phyloP scores from a whole-genome alignment of 306 rosid genomes.

The Glycine soja region DNA sequence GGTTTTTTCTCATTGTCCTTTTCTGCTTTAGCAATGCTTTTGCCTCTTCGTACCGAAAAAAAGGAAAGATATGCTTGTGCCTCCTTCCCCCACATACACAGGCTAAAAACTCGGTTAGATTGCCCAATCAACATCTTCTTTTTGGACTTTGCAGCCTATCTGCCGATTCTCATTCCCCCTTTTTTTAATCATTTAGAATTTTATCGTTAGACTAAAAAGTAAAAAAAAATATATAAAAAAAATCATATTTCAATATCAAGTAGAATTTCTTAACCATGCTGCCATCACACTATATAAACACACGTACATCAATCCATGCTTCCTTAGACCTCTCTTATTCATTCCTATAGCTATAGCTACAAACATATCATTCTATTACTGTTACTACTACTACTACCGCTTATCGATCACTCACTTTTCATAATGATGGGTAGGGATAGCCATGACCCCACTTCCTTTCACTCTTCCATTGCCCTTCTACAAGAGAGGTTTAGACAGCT shows the following conservation, averaged over 20 bases:
- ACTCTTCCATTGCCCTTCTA: slow-evolving; percentile 81
- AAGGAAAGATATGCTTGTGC: slow-evolving; percentile 46
- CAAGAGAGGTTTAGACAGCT: slow-evolving; percentile 90
- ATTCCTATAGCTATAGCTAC: neutral
- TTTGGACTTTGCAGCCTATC: slow-evolving; percentile 69
- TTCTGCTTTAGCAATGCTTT: slow-evolving; percentile 60
- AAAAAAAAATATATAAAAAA: neutral
- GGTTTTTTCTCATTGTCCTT: slow-evolving; percentile 59
- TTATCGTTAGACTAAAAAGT: slow-evolving; percentile 47
- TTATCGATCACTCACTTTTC: neutral
- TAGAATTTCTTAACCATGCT: slow-evolving; percentile 46
- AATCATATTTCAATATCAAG: slow-evolving; percentile 2
- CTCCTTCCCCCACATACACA: slow-evolving; percentile 56
- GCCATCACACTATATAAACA: slow-evolving; percentile 44
- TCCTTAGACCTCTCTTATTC: slow-evolving; percentile 26
- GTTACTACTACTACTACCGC: neutral
- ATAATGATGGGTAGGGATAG: slow-evolving; percentile 71
- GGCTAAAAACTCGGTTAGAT: slow-evolving; percentile 57
- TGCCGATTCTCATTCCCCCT: slow-evolving; percentile 73
- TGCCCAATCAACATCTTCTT: slow-evolving; percentile 71
- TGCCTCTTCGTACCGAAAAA: slow-evolving; percentile 54
- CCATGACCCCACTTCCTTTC: slow-evolving; percentile 51
- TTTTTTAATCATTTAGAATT: slow-evolving; percentile 54
- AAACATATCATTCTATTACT: neutral
- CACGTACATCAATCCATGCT: slow-evolving; percentile 32